Evolutionary conservation across 352 stramenopile genomes (phyloP).

Genomic region (Globisporangium iwayamae): DNA sequence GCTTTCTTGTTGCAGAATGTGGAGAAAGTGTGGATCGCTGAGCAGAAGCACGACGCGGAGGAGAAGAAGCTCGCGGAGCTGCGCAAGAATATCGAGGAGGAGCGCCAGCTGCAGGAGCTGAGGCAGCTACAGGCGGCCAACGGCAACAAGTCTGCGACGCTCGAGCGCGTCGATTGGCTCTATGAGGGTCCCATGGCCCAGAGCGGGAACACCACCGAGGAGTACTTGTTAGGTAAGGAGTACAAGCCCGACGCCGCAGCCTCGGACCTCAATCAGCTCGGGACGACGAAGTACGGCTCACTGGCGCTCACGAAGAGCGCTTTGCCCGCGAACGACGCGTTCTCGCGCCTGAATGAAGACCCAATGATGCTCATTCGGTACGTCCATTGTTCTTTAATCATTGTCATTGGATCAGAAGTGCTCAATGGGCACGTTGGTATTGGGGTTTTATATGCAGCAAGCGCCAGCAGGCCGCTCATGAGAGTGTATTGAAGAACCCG

Average conservation of each 20-base stretch:
- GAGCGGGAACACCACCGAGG: slow-evolving; percentile 68
- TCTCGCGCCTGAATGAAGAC: slow-evolving; percentile 93
- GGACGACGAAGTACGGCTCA: slow-evolving; percentile 62
- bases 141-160: slow-evolving; percentile 71
- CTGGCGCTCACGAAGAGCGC: slow-evolving; percentile 49
- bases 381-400: not conserved
- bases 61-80: slow-evolving; percentile 93
- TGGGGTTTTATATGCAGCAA: slow-evolving; percentile 24
- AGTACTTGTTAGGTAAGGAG: slow-evolving; percentile 93
- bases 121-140: slow-evolving; percentile 85
- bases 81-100: slow-evolving; percentile 95
- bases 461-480: slow-evolving; percentile 68
- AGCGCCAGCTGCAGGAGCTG: slow-evolving; percentile 95
- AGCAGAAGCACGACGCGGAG: slow-evolving; percentile 93
- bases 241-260: slow-evolving; percentile 49
- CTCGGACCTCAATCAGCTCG: slow-evolving; percentile 48
- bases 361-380: slow-evolving; percentile 94
- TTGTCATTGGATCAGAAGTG: too few species aligned
- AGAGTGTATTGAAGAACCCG: slow-evolving; percentile 87
- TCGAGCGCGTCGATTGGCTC: slow-evolving; percentile 95
- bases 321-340: slow-evolving; percentile 85
- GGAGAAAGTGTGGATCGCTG: slow-evolving; percentile 96
- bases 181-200: slow-evolving; percentile 91
- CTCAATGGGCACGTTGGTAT: not conserved
- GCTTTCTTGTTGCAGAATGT: slow-evolving; percentile 80